These are phyloP conservation scores for Verticillium zaregamsianum DNA, from an alignment of 2,329 filamentous ascomycete genomes.

Conservation along the genomic window DNA sequence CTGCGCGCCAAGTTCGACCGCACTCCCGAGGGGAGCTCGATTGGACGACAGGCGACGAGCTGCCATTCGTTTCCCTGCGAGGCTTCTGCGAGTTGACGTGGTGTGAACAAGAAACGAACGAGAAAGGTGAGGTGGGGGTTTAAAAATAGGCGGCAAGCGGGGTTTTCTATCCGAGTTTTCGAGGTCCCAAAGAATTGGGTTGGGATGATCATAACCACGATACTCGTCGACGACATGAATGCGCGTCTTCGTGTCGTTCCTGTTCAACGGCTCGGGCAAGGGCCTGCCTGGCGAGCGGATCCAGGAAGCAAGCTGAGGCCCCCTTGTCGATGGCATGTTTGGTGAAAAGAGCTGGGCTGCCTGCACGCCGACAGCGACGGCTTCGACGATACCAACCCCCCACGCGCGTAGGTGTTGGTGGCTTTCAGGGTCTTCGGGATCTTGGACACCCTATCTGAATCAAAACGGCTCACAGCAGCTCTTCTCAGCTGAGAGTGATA, in stretches of 20 bases:
- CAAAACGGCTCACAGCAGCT: background rate
- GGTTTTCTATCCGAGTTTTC: background rate
- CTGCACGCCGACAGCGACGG: background rate
- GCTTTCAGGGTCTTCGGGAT: conserved; percentile 1
- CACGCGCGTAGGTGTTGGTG: background rate
- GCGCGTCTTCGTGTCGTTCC: too few relatives aligned
- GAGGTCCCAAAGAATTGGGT: background rate
- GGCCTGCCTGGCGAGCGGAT: too few relatives aligned
- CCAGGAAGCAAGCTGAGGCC: too few relatives aligned
- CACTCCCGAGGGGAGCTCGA: conserved; percentile 1
- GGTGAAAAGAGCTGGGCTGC: background rate
- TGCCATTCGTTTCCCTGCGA: background rate
- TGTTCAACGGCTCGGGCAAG: too few relatives aligned
- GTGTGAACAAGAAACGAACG: background rate
- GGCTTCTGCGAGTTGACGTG: conserved; percentile 9
- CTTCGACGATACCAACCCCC: background rate
- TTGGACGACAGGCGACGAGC: conserved; percentile 5
- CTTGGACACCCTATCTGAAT: background rate
- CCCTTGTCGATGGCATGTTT: too few relatives aligned
- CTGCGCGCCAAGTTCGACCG: background rate
- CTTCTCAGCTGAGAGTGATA: background rate
- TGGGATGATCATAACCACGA: too few relatives aligned
- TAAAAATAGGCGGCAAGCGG: conserved; percentile 5
- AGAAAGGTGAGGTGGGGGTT: background rate
- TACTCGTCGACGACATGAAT: too few relatives aligned